Conservation (phyloP, 352 stramenopile species). For the Paralagenidium karlingii region DNA sequence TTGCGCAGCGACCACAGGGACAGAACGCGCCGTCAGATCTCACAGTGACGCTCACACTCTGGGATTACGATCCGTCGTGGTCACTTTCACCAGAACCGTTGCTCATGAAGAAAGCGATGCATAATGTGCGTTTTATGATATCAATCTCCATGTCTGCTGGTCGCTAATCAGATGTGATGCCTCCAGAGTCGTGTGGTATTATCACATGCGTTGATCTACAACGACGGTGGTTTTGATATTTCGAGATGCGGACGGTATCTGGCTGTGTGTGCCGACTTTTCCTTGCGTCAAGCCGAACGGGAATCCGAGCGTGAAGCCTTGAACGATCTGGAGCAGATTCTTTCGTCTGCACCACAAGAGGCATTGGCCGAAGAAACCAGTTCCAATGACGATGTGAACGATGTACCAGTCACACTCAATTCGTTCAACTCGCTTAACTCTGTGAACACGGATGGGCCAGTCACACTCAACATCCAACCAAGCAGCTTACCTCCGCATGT, state of each 20-base stretch:
- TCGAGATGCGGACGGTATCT: slow-evolving; percentile 90
- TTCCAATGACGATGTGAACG: slow-evolving; percentile 47
- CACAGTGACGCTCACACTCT: slow-evolving; percentile 90
- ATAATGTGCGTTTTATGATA: slow-evolving; percentile 20
- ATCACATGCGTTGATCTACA: slow-evolving; percentile 93
- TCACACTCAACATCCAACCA: not conserved
- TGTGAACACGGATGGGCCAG: not conserved
- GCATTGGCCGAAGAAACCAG: slow-evolving; percentile 27
- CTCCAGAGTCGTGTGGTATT: slow-evolving; percentile 75
- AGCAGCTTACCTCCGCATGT: too few species aligned
- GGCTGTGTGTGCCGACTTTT: slow-evolving; percentile 93
- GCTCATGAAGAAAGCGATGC: slow-evolving; percentile 71
- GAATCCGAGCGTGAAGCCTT: slow-evolving; percentile 56
- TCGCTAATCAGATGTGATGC: slow-evolving; percentile 1
- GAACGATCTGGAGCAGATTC: slow-evolving; percentile 62
- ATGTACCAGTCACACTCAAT: slow-evolving; percentile 12
- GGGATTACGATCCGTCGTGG: slow-evolving; percentile 88
- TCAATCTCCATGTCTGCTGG: not conserved
- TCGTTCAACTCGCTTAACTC: not conserved
- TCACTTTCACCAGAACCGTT: slow-evolving; percentile 53
- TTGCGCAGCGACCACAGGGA: slow-evolving; percentile 46
- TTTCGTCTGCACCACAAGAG: slow-evolving; percentile 52
- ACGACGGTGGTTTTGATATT: slow-evolving; percentile 96
- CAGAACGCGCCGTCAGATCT: slow-evolving; percentile 73
- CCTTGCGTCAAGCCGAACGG: slow-evolving; percentile 76